phyloP scores from a whole-genome alignment of 192 early-diverging fungal genomes.

The Mortierella alpina region DNA sequence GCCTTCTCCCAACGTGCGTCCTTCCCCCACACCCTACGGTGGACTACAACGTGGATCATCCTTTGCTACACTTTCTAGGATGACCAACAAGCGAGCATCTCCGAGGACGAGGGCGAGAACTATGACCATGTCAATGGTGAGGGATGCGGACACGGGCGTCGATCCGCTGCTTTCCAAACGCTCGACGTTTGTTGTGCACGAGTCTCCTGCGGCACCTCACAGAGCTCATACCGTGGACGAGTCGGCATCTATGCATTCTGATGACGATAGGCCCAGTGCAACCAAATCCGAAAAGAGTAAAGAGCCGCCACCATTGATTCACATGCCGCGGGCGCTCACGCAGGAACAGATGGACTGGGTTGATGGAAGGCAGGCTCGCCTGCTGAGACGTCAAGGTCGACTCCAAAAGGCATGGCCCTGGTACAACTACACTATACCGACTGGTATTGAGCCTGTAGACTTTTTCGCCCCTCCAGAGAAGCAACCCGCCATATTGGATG shows the following conservation, averaged over 20 bases:
- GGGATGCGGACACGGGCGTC: neutral
- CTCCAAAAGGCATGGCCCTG: constrained; percentile 44
- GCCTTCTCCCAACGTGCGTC: neutral
- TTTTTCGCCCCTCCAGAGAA: constrained; percentile 22
- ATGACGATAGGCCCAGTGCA: neutral
- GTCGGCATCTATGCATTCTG: neutral
- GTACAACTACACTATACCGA: constrained; percentile 46
- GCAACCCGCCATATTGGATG: neutral
- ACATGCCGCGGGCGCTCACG: constrained; percentile 32
- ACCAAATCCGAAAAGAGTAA: neutral
- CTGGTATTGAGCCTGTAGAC: constrained; percentile 46
- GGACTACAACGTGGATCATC: constrained; percentile 14
- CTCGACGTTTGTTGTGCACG: constrained; percentile 25
- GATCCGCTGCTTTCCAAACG: neutral
- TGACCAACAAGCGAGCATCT: constrained; percentile 8
- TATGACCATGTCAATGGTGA: constrained; percentile 24
- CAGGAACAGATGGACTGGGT: constrained; percentile 47
- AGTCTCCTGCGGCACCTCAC: neutral
- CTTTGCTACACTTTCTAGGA: constrained; percentile 5
- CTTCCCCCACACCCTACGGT: neutral
- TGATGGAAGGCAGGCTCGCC: constrained; percentile 2
- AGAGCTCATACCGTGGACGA: neutral
- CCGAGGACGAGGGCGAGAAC: constrained; percentile 34
- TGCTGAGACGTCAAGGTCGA: constrained; percentile 13
- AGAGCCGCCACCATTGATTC: neutral